Base-by-base conservation (phyloP, 371 early-diverging fungal genomes). In the Parasitella parasitica region DNA sequence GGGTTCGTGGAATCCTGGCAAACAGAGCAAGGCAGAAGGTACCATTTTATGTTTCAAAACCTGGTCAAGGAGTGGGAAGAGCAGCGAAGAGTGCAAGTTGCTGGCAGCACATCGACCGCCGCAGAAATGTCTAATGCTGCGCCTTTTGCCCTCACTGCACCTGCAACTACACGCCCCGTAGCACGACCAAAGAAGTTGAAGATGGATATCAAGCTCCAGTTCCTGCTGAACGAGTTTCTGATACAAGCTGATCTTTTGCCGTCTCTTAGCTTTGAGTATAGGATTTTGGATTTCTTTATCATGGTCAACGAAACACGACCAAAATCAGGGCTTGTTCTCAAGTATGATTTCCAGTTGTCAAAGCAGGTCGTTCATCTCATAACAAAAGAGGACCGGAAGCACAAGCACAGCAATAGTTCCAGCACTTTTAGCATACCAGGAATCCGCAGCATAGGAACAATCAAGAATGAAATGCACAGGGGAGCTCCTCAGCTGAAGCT, bases 1-100 rank as follows among this genome's bases (percentile, higher is more conserved):
- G 73, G 86, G 0, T 93, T 94, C 68, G 71, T 93, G 16, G 92
- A 91, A 59, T 89, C 89, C 41, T 92, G 92, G 91, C 78, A 87
- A 9, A 83, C 88, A n/a, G 91, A 91, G 51, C 87, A 89, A 66
- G 80, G 90, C 28, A 80, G 89, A 48, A 73, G 83, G 5, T 92
- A 90, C 64, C 89, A 88, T 59, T 89, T 90, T 66, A 72, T 90
- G 69, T 84, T 89, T 72, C 87, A 89, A 54, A 85, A 85, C 18
- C 64, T 91, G n/a, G 68, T 90, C 68, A 82, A 81, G 48, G 91
- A 90, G 54, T 86, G 82, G 85, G 89, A 87, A 65, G 85, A 83
- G 16, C 82, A 86, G 64, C 62, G 82, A 27, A 76, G 70, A 36
- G 58, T 54, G 3, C 18, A 37, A 12, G 24, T 32, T 26, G 2